Evolutionary conservation across 164 flowering plant species (phyloP).

Genomic region (Piper betle): DNA sequence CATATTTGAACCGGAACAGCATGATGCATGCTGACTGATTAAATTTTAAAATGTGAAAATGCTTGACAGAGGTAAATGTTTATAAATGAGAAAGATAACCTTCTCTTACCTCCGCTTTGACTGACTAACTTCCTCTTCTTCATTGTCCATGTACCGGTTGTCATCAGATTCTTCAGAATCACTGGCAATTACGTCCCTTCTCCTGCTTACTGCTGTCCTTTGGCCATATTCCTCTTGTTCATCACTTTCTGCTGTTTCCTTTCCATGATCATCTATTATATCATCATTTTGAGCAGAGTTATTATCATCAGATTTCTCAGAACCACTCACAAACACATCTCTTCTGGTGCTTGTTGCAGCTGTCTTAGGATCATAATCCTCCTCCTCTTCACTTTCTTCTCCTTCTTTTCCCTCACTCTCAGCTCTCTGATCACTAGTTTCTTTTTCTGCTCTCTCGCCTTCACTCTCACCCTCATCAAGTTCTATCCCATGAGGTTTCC

Average conservation of each 20-base stretch:
- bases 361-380: conserved; percentile 48
- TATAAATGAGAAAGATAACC: not conserved
- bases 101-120: not conserved
- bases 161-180: not conserved
- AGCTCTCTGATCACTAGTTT: conserved; percentile 44
- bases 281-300: conserved; percentile 61
- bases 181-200: not conserved
- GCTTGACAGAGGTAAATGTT: no score
- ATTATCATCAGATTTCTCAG: conserved; percentile 75
- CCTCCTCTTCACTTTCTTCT: conserved; percentile 68
- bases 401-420: conserved; percentile 62
- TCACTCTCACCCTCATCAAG: conserved; percentile 82
- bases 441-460: conserved; percentile 77
- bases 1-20: not conserved
- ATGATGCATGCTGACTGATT: no score
- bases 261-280: conserved; percentile 62
- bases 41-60: no score
- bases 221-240: conserved; percentile 25
- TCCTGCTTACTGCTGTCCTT: conserved; percentile 19
- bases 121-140: not conserved
- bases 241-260: not conserved
- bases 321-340: conserved; percentile 58
- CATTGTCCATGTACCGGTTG: not conserved
- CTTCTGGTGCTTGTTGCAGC: conserved; percentile 60
- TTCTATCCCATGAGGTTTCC: conserved; percentile 45